These are phyloP conservation scores for Penicillium lividum DNA, from an alignment of 495 filamentous ascomycete species.

Conservation along the genomic window DNA sequence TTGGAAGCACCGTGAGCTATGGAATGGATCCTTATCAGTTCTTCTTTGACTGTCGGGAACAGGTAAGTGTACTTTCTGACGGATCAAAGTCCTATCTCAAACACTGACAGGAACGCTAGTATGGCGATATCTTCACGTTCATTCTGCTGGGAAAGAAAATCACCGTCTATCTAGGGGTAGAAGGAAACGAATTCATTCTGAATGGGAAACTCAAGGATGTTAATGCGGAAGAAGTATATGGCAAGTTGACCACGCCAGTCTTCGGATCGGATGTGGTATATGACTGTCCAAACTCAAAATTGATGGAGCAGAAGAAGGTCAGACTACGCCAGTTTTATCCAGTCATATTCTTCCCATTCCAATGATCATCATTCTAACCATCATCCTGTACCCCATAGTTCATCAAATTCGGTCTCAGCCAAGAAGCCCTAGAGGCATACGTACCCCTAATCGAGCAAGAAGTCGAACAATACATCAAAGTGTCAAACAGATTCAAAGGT, in stretches of 20 bases:
- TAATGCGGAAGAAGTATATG: constrained; percentile 80
- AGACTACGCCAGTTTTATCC: not conserved
- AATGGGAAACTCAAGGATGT: constrained; percentile 83
- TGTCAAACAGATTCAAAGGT: constrained; percentile 65
- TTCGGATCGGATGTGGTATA: constrained; percentile 87
- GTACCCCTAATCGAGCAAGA: constrained; percentile 78
- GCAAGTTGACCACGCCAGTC: constrained; percentile 78
- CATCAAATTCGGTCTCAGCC: constrained; percentile 82
- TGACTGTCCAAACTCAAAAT: constrained; percentile 82
- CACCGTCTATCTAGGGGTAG: constrained; percentile 72
- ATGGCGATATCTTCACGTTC: constrained; percentile 81
- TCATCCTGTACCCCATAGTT: constrained; percentile 52
- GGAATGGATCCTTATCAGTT: constrained; percentile 83
- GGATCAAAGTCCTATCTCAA: not conserved
- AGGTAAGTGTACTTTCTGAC: constrained; percentile 50
- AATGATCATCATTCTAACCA: constrained; percentile 4
- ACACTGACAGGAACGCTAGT: constrained; percentile 43
- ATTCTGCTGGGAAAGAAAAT: constrained; percentile 73
- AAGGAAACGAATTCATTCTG: constrained; percentile 84
- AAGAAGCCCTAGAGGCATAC: constrained; percentile 72
- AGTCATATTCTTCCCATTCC: not conserved
- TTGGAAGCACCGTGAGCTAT: constrained; percentile 78
- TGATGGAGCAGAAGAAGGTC: constrained; percentile 81
- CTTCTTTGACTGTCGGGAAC: constrained; percentile 66
- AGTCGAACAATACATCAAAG: constrained; percentile 67